Percentiles rank a stretch among this genome's conserved stretches.
phyloP scores from a whole-genome alignment of 192 early-diverging fungal species.

The Backusella psychrophila region DNA sequence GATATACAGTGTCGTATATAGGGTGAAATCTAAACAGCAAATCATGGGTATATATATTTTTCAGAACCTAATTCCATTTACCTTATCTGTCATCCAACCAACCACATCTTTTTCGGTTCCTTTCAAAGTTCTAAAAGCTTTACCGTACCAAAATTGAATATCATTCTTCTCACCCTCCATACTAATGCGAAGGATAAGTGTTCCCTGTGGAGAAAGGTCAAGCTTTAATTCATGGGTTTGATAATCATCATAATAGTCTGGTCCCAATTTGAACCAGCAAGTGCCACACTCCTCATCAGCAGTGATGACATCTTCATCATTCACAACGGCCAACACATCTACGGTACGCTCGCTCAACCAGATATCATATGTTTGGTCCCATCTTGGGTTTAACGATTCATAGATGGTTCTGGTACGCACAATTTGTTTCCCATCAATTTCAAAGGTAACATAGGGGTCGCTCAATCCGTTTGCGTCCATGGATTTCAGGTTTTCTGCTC shows the following conservation, averaged over 20 bases:
- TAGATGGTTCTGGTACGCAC: conserved; percentile 57
- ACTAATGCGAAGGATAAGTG: conserved; percentile 64
- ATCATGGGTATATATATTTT: background rate
- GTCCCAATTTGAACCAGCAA: conserved; percentile 58
- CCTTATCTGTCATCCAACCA: conserved; percentile 66
- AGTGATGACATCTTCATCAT: conserved; percentile 52
- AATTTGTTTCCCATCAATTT: conserved; percentile 42
- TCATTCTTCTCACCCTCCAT: conserved; percentile 79
- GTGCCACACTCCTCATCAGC: conserved; percentile 57
- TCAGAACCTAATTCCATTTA: conserved; percentile 19
- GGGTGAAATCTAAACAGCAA: conserved; percentile 63
- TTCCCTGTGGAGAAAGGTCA: conserved; percentile 67
- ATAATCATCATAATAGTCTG: conserved; percentile 52
- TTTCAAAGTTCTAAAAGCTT: conserved; percentile 69
- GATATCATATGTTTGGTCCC: conserved; percentile 77
- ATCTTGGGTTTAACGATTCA: conserved; percentile 71
- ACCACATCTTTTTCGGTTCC: conserved; percentile 67
- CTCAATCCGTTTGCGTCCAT: conserved; percentile 57
- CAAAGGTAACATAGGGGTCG: conserved; percentile 66
- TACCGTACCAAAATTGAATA: conserved; percentile 79
- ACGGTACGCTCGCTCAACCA: conserved; percentile 44
- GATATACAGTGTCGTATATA: conserved; percentile 65
- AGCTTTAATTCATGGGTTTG: conserved; percentile 67
- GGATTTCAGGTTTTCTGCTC: conserved; percentile 59
- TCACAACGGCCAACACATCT: conserved; percentile 43